Conservation (phyloP, 148 eudicot genomes). For the Mesembryanthemum crystallinum region DNA sequence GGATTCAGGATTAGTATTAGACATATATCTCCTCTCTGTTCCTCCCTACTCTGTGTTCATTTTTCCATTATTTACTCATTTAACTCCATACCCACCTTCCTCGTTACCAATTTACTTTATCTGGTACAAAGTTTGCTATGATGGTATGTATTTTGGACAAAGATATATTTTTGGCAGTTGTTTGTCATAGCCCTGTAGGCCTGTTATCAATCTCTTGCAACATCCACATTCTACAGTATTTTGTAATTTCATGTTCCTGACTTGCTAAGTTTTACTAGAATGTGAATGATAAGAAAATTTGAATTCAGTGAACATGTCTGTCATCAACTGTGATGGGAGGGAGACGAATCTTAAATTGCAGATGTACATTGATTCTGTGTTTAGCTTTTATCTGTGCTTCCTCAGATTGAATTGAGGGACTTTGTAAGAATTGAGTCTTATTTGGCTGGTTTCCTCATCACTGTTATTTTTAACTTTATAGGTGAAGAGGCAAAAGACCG, state of each 20-base stretch:
- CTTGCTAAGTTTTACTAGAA: background rate
- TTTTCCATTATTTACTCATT: too few species aligned
- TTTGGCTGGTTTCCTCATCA: background rate
- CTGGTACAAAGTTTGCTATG: background rate
- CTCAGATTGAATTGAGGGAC: background rate
- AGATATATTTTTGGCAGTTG: background rate
- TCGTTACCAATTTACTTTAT: too few species aligned
- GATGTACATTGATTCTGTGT: background rate
- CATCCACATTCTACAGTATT: too few species aligned
- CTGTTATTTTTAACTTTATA: slow-evolving; percentile 5
- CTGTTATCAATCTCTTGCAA: too few species aligned
- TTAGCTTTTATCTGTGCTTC: background rate
- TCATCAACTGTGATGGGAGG: background rate
- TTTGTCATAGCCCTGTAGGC: background rate
- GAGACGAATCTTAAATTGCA: background rate
- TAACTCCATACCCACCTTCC: too few species aligned
- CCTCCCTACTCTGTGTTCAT: too few species aligned
- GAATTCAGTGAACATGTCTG: too few species aligned
- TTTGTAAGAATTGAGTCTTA: background rate
- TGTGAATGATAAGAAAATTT: background rate
- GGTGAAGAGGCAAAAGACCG: slow-evolving; percentile 30
- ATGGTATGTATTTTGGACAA: background rate
- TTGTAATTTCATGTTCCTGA: background rate
- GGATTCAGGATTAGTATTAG: too few species aligned
- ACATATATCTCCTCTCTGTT: too few species aligned